Conservation (phyloP, 352 stramenopile species). For the Pythium aristosporum region DNA sequence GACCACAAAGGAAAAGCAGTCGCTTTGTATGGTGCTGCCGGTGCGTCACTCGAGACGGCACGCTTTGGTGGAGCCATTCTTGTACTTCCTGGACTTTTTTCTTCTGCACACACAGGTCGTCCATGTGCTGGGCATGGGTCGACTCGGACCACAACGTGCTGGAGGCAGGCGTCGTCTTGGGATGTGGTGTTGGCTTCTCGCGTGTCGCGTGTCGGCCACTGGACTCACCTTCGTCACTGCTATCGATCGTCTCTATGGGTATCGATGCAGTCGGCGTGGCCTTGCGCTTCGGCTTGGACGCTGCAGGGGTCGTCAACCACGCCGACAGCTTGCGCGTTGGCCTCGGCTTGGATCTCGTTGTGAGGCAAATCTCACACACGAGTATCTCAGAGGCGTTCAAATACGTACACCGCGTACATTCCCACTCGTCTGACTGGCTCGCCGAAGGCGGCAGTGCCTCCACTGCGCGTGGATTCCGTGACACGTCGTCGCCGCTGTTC, state of each 20-base stretch:
- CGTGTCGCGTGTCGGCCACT: not conserved
- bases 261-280: constrained; percentile 40
- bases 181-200: not conserved
- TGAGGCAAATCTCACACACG: constrained; percentile 26
- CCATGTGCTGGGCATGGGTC: constrained; percentile 38
- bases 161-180: not conserved
- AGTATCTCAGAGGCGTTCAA: constrained; percentile 25
- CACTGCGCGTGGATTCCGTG: not conserved
- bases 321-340: constrained; percentile 24
- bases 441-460: too few relatives aligned
- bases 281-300: not conserved
- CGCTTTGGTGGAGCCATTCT: constrained; percentile 44
- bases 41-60: not conserved
- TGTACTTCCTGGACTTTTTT: constrained; percentile 78
- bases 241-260: constrained; percentile 29
- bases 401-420: constrained; percentile 33
- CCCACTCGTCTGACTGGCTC: constrained; percentile 23
- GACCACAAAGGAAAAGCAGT: constrained; percentile 78
- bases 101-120: constrained; percentile 82
- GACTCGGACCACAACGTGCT: constrained; percentile 51
- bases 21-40: constrained; percentile 31
- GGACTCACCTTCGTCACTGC: constrained; percentile 28
- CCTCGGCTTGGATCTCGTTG: not conserved
- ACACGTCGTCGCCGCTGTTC: not conserved
- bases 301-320: constrained; percentile 14